These are phyloP conservation scores for Thozetella sp. DNA, from an alignment of 495 filamentous ascomycete genomes.

Conservation along the genomic window DNA sequence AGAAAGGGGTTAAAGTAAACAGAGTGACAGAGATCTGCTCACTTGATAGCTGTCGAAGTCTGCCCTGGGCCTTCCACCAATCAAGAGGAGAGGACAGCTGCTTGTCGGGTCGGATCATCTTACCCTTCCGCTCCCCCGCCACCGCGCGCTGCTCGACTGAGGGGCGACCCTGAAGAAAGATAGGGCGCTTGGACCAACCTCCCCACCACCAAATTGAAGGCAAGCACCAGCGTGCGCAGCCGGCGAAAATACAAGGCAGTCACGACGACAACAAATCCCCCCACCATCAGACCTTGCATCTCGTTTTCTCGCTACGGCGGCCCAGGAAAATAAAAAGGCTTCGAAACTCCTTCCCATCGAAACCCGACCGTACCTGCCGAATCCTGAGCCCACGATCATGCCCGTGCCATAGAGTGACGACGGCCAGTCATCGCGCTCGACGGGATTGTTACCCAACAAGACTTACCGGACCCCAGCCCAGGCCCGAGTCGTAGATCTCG, in stretches of 20 bases:
- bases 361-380: background rate
- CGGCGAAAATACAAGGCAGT: background rate
- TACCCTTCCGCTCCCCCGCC: background rate
- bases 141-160: background rate
- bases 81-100: too few species aligned
- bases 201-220: background rate
- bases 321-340: too few species aligned
- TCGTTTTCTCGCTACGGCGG: background rate
- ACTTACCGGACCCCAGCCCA: background rate
- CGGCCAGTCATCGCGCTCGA: conserved; percentile 20
- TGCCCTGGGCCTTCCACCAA: too few species aligned
- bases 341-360: background rate
- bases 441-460: conserved; percentile 5
- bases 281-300: background rate
- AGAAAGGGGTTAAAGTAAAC: too few species aligned
- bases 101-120: too few species aligned
- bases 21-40: too few species aligned
- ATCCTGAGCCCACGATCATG: conserved; percentile 20
- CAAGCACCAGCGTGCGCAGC: background rate
- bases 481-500: background rate
- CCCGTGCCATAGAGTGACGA: conserved; percentile 17
- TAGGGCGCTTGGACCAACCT: background rate
- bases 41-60: too few species aligned
- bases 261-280: background rate
- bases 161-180: background rate